Evolutionary conservation across 2,329 filamentous ascomycete genomes (phyloP).

Genomic region (Akanthomyces uredinophilus): DNA sequence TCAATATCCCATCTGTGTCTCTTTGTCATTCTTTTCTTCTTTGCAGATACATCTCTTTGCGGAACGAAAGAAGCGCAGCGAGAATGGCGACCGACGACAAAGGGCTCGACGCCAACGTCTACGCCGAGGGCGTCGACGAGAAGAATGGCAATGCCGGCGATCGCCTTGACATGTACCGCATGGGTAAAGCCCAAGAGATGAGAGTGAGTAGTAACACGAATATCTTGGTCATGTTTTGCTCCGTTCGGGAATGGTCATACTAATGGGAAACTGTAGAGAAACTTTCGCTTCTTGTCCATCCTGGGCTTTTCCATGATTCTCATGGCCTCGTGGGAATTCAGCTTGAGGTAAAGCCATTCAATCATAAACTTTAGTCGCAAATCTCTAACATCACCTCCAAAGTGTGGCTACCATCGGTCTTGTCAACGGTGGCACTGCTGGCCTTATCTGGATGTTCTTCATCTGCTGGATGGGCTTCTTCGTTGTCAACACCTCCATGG

Average conservation of each 20-base stretch:
- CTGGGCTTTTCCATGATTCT: conserved; percentile 44
- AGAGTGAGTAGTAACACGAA: conserved; percentile 26
- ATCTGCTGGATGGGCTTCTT: conserved; percentile 35
- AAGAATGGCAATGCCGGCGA: conserved; percentile 29
- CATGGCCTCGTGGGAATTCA: conserved; percentile 41
- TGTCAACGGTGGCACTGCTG: conserved; percentile 40
- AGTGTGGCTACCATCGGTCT: conserved; percentile 21
- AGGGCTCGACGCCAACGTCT: not conserved
- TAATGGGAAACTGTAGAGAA: conserved; percentile 25
- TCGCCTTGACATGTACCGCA: conserved; percentile 40
- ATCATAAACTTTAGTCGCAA: not conserved
- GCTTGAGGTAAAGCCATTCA: conserved; percentile 27
- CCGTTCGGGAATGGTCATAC: not conserved
- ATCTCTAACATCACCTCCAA: not conserved
- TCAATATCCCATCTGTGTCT: not conserved
- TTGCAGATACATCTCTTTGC: no score
- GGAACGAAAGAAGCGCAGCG: no score
- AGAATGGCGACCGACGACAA: conserved; percentile 5
- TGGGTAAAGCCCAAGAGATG: conserved; percentile 47
- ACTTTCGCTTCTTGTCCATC: conserved; percentile 41
- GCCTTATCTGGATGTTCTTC: conserved; percentile 41
- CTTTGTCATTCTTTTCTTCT: not conserved
- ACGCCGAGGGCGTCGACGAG: conserved; percentile 21
- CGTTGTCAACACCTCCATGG: conserved; percentile 37
- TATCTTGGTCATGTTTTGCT: not conserved